phyloP scores from a whole-genome alignment of 768 basidiomycete genomes.

The Lactarius trivialis region DNA sequence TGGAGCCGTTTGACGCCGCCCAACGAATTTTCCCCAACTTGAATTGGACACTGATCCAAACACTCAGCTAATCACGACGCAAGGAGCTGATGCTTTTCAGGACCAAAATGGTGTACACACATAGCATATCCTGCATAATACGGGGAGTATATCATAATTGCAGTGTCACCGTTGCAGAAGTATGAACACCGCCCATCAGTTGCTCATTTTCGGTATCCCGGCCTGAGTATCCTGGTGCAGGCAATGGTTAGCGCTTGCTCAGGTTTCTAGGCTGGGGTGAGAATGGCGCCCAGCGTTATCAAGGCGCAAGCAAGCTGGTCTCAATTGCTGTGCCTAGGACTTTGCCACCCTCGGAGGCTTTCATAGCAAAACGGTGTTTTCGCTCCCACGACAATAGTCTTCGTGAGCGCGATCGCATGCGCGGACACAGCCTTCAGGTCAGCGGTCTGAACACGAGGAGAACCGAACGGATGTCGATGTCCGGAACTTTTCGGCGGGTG shows the following conservation, averaged over 20 bases:
- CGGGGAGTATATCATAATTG: too few relatives aligned
- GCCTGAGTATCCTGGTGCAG: not conserved
- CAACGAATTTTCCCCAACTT: too few relatives aligned
- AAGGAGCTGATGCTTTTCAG: too few relatives aligned
- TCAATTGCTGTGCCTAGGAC: not conserved
- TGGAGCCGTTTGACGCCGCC: too few relatives aligned
- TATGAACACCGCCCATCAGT: not conserved
- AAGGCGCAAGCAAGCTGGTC: not conserved
- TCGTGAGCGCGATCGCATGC: not conserved
- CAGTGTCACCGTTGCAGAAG: not conserved
- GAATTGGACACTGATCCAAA: too few relatives aligned
- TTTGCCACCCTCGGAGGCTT: too few relatives aligned
- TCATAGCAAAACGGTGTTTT: not conserved
- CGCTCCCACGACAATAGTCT: not conserved
- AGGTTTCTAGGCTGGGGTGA: not conserved
- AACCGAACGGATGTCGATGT: not conserved
- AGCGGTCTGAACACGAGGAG: not conserved
- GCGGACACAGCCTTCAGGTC: not conserved
- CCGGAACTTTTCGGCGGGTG: not conserved
- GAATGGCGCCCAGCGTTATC: not conserved
- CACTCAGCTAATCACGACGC: too few relatives aligned
- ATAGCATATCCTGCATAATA: too few relatives aligned
- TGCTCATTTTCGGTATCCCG: not conserved
- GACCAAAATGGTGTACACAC: not conserved
- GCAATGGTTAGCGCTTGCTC: not conserved